These are phyloP conservation scores for Trichoderma simmonsii DNA, from an alignment of 2,329 filamentous ascomycete genomes.

Conservation along the genomic window DNA sequence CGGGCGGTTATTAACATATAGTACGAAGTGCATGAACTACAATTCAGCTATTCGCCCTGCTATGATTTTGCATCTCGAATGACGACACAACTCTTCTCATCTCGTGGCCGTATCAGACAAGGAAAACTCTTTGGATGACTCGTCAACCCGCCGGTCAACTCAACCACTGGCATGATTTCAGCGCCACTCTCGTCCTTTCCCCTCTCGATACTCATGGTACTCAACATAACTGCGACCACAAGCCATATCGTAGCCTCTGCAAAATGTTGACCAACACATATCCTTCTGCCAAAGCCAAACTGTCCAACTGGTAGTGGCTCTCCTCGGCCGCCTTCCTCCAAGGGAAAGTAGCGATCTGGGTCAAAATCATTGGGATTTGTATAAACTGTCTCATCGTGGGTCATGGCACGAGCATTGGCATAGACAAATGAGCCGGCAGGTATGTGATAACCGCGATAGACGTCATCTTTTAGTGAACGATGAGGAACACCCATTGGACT, in stretches of 20 bases:
- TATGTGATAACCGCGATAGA: constrained; percentile 55
- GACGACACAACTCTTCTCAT: constrained; percentile 19
- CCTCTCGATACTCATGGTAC: constrained; percentile 36
- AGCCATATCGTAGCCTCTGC: constrained; percentile 46
- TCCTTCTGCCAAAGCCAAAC: constrained; percentile 52
- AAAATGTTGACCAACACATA: constrained; percentile 49
- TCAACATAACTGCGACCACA: constrained; percentile 39
- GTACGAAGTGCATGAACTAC: background rate
- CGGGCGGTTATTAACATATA: background rate
- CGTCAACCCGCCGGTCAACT: constrained; percentile 28
- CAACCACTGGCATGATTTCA: constrained; percentile 31
- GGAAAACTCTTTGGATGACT: constrained; percentile 28
- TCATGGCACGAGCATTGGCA: constrained; percentile 46
- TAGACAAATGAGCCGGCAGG: constrained; percentile 49
- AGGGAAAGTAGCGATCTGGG: constrained; percentile 42
- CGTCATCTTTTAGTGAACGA: constrained; percentile 50
- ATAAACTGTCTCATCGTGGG: constrained; percentile 40
- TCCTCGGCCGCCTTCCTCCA: constrained; percentile 36
- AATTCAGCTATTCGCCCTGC: background rate
- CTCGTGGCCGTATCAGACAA: constrained; percentile 27
- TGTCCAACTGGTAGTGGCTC: constrained; percentile 46
- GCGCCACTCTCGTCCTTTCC: constrained; percentile 34
- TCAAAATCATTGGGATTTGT: constrained; percentile 42
- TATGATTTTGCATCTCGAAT: constrained; percentile 4
- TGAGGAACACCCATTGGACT: constrained; percentile 54